phyloP scores from a whole-genome alignment of 75 land plant genomes.

The Pseudotsuga menziesii region DNA sequence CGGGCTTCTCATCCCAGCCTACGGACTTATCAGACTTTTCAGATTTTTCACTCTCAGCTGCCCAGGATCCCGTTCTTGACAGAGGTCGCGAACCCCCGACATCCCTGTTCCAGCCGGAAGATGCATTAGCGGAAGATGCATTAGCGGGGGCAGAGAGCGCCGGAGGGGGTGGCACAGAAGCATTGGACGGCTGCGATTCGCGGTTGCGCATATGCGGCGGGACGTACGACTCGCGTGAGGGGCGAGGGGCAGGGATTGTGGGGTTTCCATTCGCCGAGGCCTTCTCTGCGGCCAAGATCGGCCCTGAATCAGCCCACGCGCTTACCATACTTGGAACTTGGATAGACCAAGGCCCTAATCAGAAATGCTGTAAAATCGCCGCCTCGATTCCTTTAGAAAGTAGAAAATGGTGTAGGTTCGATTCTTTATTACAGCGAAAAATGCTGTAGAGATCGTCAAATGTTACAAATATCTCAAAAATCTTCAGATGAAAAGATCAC shows the following conservation, averaged over 20 bases:
- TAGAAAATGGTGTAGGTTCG: neutral
- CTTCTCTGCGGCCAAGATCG: constrained; percentile 39
- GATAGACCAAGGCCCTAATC: neutral
- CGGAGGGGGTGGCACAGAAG: constrained; percentile 11
- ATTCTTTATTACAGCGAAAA: neutral
- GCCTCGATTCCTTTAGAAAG: neutral
- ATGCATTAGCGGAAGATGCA: neutral
- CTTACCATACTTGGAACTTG: constrained; percentile 47
- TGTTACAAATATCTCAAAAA: too few relatives aligned
- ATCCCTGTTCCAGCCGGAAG: neutral
- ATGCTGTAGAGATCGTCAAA: neutral
- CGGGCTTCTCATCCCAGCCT: constrained; percentile 13
- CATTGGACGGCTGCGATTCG: constrained; percentile 1
- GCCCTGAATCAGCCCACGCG: constrained; percentile 67
- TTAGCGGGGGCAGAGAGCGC: neutral
- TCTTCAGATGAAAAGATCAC: too few relatives aligned
- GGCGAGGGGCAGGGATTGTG: neutral
- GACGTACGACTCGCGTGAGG: constrained; percentile 51
- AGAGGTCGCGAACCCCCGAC: neutral
- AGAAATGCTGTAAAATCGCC: neutral
- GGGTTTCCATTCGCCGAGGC: constrained; percentile 1
- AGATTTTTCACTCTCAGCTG: constrained; percentile 5
- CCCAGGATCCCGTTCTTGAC: constrained; percentile 15
- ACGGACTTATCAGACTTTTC: neutral
- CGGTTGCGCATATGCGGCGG: constrained; percentile 85